phyloP scores from a whole-genome alignment of 1,284 basidiomycete species.

The Naganishia cerealis region DNA sequence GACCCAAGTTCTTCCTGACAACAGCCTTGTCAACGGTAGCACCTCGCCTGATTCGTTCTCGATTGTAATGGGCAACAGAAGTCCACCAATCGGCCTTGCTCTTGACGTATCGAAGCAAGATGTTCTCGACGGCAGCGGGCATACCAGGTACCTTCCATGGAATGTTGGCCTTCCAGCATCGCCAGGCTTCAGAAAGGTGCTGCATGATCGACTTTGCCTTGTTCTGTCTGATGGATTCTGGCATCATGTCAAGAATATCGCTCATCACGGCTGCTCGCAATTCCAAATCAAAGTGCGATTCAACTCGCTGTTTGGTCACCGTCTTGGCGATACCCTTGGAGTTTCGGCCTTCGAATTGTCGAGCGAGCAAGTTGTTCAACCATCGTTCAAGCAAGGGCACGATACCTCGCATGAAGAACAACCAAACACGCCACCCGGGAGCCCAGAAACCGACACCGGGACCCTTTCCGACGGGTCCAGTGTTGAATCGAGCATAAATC shows the following conservation, averaged over 20 bases:
- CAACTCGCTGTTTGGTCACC: constrained; percentile 98
- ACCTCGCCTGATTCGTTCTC: constrained; percentile 86
- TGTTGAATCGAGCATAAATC: constrained; percentile 97
- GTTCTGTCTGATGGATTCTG: constrained; percentile 83
- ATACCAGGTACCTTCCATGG: constrained; percentile 56
- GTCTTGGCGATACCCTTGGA: constrained; percentile 93
- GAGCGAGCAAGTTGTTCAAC: constrained; percentile 84
- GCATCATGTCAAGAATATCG: constrained; percentile 96
- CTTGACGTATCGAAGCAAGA: constrained; percentile 98
- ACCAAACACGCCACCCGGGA: constrained; percentile 98
- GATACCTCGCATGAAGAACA: constrained; percentile 99
- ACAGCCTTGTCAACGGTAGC: constrained; percentile 99
- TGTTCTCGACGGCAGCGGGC: constrained; percentile 95
- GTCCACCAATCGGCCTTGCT: constrained; percentile 99
- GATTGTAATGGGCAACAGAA: constrained; percentile 70
- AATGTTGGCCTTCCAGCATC: constrained; percentile 98
- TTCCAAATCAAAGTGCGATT: constrained; percentile 97
- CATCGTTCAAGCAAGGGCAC: constrained; percentile 95
- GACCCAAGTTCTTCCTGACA: constrained; percentile 56
- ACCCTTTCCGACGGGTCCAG: constrained; percentile 97
- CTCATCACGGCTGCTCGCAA: constrained; percentile 98
- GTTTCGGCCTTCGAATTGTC: constrained; percentile 61
- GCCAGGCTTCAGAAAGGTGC: constrained; percentile 96
- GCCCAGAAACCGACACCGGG: constrained; percentile 99
- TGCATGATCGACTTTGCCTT: constrained; percentile 98